These are phyloP conservation scores for Alternaria sp. DNA, from an alignment of 2,329 filamentous ascomycete species.

Conservation along the genomic window DNA sequence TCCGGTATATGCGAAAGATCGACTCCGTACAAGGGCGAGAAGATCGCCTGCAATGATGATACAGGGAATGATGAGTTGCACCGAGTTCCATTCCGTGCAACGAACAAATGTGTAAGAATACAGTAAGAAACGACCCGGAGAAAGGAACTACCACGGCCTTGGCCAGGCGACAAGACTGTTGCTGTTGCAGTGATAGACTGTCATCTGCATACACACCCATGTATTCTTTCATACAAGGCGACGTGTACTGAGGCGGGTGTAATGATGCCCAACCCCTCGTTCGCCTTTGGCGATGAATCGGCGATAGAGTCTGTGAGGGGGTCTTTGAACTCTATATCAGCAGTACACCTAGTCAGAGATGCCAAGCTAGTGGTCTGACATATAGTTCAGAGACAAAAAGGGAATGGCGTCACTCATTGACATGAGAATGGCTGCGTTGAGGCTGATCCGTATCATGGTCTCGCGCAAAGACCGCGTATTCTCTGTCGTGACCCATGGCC, in stretches of 20 bases:
- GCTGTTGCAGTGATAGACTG: background rate
- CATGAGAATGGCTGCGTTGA: background rate
- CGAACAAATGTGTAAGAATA: background rate
- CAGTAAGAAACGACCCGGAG: background rate
- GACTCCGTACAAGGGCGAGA: background rate
- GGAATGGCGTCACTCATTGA: background rate
- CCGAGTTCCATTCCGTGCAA: background rate
- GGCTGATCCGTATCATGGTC: background rate
- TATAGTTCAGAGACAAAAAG: background rate
- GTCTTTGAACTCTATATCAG: background rate
- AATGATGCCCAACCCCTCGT: background rate
- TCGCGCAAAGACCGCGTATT: background rate
- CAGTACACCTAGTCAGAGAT: background rate
- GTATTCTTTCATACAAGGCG: background rate
- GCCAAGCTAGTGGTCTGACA: background rate
- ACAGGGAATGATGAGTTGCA: background rate
- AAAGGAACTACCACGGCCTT: background rate
- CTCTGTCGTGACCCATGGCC: background rate
- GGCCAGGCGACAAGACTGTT: background rate
- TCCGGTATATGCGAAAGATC: background rate
- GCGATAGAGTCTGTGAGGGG: background rate
- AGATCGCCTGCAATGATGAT: background rate
- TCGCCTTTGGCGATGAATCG: background rate
- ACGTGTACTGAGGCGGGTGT: too few species aligned
- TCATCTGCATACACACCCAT: background rate